Percentiles rank a stretch among this genome's conserved stretches.
phyloP scores from a whole-genome alignment of 2,329 filamentous ascomycete genomes.

The Sporothrix curviconia region DNA sequence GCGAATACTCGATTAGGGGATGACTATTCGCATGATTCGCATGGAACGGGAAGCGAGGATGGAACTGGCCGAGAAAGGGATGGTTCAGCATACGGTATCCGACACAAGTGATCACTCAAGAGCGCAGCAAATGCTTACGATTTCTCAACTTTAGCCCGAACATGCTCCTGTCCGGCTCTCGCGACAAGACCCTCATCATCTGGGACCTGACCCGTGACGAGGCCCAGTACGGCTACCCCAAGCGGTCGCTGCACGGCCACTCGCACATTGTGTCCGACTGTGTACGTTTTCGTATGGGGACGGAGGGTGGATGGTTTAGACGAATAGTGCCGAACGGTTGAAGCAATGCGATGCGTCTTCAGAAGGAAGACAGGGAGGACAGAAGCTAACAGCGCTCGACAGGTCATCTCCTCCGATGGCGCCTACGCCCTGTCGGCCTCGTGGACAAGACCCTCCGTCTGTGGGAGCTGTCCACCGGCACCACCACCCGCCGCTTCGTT shows the following conservation, averaged over 20 bases:
- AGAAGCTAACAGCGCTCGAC: constrained; percentile 13
- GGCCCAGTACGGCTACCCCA: constrained; percentile 96
- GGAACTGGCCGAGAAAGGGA: not conserved
- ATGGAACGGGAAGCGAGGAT: not conserved
- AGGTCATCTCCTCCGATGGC: constrained; percentile 99
- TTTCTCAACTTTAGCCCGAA: constrained; percentile 62
- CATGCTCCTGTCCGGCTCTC: constrained; percentile 96
- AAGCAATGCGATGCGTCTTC: no score
- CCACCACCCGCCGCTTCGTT: constrained; percentile 95
- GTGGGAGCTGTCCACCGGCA: constrained; percentile 96
- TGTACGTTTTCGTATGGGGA: constrained; percentile 54
- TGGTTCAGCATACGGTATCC: not conserved
- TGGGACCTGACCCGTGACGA: constrained; percentile 99
- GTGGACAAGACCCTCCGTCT: constrained; percentile 99
- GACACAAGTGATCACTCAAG: not conserved
- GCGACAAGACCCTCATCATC: constrained; percentile 99
- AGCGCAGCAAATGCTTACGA: constrained; percentile 20
- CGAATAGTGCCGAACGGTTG: constrained; percentile 18
- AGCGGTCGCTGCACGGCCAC: constrained; percentile 97
- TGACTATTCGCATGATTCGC: no score
- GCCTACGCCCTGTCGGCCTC: constrained; percentile 98
- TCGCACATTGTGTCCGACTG: constrained; percentile 99
- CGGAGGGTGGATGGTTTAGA: not conserved
- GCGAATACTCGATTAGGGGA: no score
- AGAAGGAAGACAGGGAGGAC: no score